Conservation (phyloP, 176 grass and related monocot species). For the Oryza brachyantha region DNA sequence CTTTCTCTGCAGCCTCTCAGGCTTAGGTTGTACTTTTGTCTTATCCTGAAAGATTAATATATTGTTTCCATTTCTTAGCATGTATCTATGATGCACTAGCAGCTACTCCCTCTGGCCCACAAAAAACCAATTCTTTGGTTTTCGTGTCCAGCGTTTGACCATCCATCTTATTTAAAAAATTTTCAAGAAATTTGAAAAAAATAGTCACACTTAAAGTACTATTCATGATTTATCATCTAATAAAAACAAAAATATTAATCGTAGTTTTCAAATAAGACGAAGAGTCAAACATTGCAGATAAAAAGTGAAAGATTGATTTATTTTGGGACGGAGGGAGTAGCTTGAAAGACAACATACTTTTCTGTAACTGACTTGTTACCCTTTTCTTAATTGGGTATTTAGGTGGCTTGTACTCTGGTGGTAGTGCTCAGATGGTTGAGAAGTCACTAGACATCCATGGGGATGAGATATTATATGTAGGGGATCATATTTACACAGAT, state of each 20-base stretch:
- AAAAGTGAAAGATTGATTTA: too few relatives aligned
- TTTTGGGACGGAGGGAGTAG: too few relatives aligned
- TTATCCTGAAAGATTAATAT: not conserved
- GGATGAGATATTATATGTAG: conserved; percentile 97
- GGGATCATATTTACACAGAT: conserved; percentile 96
- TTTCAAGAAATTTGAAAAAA: too few relatives aligned
- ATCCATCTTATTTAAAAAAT: too few relatives aligned
- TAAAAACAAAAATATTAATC: too few relatives aligned
- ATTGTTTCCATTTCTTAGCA: not conserved
- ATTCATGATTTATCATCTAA: too few relatives aligned
- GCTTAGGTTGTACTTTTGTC: not conserved
- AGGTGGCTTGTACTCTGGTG: conserved; percentile 97
- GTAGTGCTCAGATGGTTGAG: conserved; percentile 95
- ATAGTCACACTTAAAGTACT: too few relatives aligned
- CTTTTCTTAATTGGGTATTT: conserved; percentile 36
- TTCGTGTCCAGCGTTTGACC: too few relatives aligned
- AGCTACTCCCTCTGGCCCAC: too few relatives aligned
- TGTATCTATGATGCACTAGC: not conserved
- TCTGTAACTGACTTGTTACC: not conserved
- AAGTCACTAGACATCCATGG: conserved; percentile 86
- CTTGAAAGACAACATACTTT: not conserved
- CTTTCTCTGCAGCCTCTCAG: not conserved
- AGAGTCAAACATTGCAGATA: too few relatives aligned
- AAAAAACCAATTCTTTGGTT: too few relatives aligned
- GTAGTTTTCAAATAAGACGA: too few relatives aligned